phyloP scores from a whole-genome alignment of 2,329 filamentous ascomycete species.

The Ophiostoma perfectum region DNA sequence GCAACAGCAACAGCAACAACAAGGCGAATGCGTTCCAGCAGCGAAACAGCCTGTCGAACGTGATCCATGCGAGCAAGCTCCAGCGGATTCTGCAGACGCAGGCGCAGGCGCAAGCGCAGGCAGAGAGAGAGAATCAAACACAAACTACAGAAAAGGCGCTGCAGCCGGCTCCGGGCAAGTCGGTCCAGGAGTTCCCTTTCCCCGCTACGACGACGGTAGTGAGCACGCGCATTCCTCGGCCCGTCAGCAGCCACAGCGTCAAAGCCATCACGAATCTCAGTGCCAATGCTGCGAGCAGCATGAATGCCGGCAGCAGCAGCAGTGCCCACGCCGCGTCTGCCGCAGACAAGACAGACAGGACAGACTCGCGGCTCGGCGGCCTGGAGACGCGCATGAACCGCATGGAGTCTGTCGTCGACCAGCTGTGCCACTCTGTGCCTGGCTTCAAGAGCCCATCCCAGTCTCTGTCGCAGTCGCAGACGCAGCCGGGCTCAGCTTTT shows the following conservation, averaged over 20 bases:
- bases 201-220: background rate
- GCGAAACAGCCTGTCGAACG: constrained; percentile 16
- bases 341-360: constrained; percentile 28
- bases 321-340: background rate
- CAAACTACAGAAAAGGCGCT: background rate
- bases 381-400: constrained; percentile 50
- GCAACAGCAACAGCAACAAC: background rate
- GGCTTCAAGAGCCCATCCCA: constrained; percentile 31
- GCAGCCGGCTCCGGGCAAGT: background rate
- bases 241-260: constrained; percentile 14
- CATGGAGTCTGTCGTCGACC: constrained; percentile 49
- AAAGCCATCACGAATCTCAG: background rate
- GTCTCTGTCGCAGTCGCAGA: constrained; percentile 13
- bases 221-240: constrained; percentile 17
- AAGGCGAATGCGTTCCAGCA: background rate
- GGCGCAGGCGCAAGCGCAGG: background rate
- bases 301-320: background rate
- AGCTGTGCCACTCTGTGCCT: constrained; percentile 45
- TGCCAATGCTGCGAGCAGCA: background rate
- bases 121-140: no score
- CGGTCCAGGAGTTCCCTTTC: background rate
- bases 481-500: constrained; percentile 18
- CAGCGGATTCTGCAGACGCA: constrained; percentile 2
- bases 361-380: constrained; percentile 47
- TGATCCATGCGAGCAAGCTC: constrained; percentile 15